phyloP scores from a whole-genome alignment of 192 early-diverging fungal genomes.

The Pilaira anomala region DNA sequence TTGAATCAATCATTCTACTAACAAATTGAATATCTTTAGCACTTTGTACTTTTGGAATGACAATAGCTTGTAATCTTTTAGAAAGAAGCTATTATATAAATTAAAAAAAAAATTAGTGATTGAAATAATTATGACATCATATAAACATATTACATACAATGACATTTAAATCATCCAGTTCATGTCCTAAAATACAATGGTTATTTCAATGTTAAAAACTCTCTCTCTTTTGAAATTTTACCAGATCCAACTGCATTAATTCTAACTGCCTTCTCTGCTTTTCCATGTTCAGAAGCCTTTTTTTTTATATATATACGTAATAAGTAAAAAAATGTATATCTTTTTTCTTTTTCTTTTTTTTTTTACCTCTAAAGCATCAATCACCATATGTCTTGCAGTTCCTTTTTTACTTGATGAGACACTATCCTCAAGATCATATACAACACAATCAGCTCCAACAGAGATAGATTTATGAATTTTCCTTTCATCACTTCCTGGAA shows the following conservation, averaged over 20 bases:
- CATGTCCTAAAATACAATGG: conserved; percentile 50
- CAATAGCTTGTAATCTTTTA: conserved; percentile 61
- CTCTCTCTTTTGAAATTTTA: conserved; percentile 3
- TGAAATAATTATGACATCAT: not conserved
- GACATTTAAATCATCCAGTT: conserved; percentile 75
- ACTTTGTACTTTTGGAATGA: conserved; percentile 88
- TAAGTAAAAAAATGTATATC: conserved; percentile 17
- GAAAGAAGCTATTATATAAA: conserved; percentile 56
- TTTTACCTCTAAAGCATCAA: conserved; percentile 60
- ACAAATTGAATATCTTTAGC: conserved; percentile 77
- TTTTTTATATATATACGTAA: not conserved
- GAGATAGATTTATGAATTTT: conserved; percentile 77
- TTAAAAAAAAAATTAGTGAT: not conserved
- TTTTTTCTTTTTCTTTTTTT: conserved; percentile 12
- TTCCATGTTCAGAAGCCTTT: conserved; percentile 59
- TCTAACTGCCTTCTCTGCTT: conserved; percentile 80
- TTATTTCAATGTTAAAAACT: too few relatives aligned
- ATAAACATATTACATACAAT: conserved; percentile 47
- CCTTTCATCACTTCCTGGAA: conserved; percentile 85
- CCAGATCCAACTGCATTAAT: conserved; percentile 85
- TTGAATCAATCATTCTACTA: conserved; percentile 63
- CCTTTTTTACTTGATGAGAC: conserved; percentile 82
- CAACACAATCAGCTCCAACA: conserved; percentile 72
- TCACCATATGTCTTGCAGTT: conserved; percentile 68
- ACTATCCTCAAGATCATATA: conserved; percentile 93